Evolutionary conservation across 371 early-diverging fungal species (phyloP).

Genomic region (Thermomucor indicae-seudaticae): DNA sequence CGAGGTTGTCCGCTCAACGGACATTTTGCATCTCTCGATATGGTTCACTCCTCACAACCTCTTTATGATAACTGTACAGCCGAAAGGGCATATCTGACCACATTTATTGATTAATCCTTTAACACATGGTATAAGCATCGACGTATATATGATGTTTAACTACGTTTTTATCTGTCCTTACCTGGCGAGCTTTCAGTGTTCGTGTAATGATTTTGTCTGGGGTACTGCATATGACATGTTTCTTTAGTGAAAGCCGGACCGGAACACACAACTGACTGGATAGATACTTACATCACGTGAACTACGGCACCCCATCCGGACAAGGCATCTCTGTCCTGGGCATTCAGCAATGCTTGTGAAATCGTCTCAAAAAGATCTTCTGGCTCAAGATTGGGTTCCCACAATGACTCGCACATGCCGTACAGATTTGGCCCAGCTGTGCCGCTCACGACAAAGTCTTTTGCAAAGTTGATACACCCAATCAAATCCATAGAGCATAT

Average conservation of each 20-base stretch:
- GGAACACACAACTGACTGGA: neutral
- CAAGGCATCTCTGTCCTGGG: conserved; percentile 97
- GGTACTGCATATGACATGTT: conserved; percentile 49
- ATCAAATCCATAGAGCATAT: conserved; percentile 97
- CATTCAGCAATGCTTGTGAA: conserved; percentile 95
- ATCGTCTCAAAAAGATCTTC: conserved; percentile 98
- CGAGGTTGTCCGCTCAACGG: too few species aligned
- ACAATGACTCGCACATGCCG: conserved; percentile 98
- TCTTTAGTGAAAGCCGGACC: neutral
- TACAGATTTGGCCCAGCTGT: conserved; percentile 90
- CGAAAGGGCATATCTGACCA: too few species aligned
- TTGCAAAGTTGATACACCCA: conserved; percentile 94
- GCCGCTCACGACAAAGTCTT: conserved; percentile 97
- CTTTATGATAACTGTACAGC: too few species aligned
- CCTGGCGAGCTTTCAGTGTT: conserved; percentile 87
- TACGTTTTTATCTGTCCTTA: conserved; percentile 16
- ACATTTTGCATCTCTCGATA: too few species aligned
- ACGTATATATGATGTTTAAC: too few species aligned
- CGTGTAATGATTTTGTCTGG: conserved; percentile 83
- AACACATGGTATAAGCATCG: too few species aligned
- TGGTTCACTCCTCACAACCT: too few species aligned
- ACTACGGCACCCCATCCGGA: conserved; percentile 99
- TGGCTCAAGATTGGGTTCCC: conserved; percentile 95
- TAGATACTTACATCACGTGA: conserved; percentile 72
- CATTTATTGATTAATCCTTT: neutral